These are phyloP conservation scores for Trichoderma koningii DNA, from an alignment of 2,329 filamentous ascomycete species.

Conservation along the genomic window DNA sequence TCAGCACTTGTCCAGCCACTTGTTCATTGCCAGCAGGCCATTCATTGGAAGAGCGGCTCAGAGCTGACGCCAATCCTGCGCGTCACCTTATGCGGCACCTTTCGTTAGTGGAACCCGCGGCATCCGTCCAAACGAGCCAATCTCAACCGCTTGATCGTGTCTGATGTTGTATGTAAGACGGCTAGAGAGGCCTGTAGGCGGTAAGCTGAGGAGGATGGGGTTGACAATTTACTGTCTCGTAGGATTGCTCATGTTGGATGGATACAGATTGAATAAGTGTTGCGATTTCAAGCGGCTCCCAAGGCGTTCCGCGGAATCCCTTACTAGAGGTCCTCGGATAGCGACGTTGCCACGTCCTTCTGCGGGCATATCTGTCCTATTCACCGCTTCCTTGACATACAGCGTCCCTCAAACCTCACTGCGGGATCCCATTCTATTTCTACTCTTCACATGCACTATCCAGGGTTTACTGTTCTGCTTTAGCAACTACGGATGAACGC, in stretches of 20 bases:
- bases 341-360: neutral
- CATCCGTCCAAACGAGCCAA: conserved; percentile 11
- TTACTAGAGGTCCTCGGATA: neutral
- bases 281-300: neutral
- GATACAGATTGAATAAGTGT: neutral
- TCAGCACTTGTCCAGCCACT: conserved; percentile 24
- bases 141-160: neutral
- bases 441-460: neutral
- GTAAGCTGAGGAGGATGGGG: neutral
- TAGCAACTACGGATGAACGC: neutral
- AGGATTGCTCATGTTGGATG: neutral
- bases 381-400: neutral
- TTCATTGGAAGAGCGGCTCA: neutral
- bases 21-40: neutral
- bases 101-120: conserved; percentile 11
- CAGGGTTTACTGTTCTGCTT: neutral
- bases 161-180: neutral
- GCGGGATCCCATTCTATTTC: neutral
- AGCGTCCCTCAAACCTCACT: neutral
- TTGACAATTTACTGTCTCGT: neutral
- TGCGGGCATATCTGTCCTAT: neutral
- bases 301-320: neutral
- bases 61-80: conserved; percentile 9
- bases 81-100: neutral
- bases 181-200: neutral